Base-by-base conservation (phyloP, 2,329 filamentous ascomycete genomes). In the Exophiala sp. region DNA sequence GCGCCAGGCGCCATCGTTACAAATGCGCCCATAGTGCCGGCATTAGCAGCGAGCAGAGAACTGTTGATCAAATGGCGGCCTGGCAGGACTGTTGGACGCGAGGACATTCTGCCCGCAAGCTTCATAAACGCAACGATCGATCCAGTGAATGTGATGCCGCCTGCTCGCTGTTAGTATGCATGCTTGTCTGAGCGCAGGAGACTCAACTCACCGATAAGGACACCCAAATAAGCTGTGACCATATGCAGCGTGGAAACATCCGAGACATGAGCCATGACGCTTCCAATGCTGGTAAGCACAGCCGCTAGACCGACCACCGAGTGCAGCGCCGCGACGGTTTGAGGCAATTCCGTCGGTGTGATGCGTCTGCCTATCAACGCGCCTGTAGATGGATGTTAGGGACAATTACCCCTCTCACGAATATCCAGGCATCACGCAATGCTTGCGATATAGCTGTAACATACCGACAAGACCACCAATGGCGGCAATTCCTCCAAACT, bases 111-210 rank as follows among this genome's bases (percentile, higher is more conserved):
- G 2, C 89, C 90, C 1, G 88, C 85, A 1, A 96, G 82, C 69
- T 96, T 96, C 66, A 95, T 70, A 71, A 95, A 95, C 0, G 91
- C 91, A 0, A 96, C 88, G 47, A 96, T 86, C 2, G 89, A 94
- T 2, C 91, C 91, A 0, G 90, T 96, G 66, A 96, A 96, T 0
- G 91, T 96, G 33, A 95, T 85, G 51, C 91, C 91, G 61, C 81
- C 77, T 79, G 39, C 72, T 50, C 4, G 36, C 33, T 16, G 10
- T 36, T 32, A 21, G 18, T 21, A 32, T 5, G 21, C n/a, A 16
- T 18, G 9, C 12, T 21, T n/a, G 39, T 29, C 21, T 9, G 48
- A 43, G 8, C 14, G 8, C 7, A 29, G 9, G 8, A 44, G 21
- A 47, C 7, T 39, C 44, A 14, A 53, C 59, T 57, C 66, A 75